Percentiles rank a stretch among this genome's conserved stretches.
phyloP scores from a whole-genome alignment of 768 basidiomycete species.

The Mycena pura region DNA sequence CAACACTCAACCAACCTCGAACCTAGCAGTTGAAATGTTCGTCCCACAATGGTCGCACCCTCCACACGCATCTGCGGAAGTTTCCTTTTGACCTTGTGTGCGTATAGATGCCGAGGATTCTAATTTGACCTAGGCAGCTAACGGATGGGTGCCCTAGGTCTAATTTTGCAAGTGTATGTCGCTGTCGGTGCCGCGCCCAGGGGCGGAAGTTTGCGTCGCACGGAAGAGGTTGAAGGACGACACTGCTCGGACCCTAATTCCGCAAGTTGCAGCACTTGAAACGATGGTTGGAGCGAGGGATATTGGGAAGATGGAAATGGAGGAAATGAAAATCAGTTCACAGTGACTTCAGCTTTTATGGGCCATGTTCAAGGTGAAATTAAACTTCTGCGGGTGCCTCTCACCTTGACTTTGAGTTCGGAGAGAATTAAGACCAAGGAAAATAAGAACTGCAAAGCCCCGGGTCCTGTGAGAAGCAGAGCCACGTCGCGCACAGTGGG shows the following conservation, averaged over 20 bases:
- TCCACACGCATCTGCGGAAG: constrained; percentile 7
- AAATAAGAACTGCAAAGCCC: too few relatives aligned
- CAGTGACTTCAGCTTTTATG: too few relatives aligned
- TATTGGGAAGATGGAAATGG: background rate
- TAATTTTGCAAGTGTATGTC: constrained; percentile 11
- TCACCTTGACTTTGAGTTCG: too few relatives aligned
- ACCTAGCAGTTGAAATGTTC: constrained; percentile 4
- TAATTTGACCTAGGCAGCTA: constrained; percentile 7
- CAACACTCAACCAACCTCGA: constrained; percentile 2
- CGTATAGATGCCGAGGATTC: constrained; percentile 13
- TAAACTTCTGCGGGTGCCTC: too few relatives aligned
- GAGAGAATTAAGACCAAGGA: too few relatives aligned
- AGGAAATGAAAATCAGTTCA: background rate
- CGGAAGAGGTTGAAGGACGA: background rate
- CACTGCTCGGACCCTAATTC: constrained; percentile 10
- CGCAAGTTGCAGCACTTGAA: constrained; percentile 8
- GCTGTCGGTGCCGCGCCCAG: constrained; percentile 2
- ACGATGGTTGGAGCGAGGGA: constrained; percentile 5
- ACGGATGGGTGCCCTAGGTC: constrained; percentile 7
- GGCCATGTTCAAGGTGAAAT: too few relatives aligned
- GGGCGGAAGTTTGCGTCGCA: constrained; percentile 1
- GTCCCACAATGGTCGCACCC: constrained; percentile 7
- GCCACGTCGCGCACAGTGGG: too few relatives aligned
- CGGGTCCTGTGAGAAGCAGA: too few relatives aligned
- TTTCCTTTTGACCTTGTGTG: constrained; percentile 8